Conservation (phyloP, 1,284 basidiomycete genomes). For the Leccinum solheimii region DNA sequence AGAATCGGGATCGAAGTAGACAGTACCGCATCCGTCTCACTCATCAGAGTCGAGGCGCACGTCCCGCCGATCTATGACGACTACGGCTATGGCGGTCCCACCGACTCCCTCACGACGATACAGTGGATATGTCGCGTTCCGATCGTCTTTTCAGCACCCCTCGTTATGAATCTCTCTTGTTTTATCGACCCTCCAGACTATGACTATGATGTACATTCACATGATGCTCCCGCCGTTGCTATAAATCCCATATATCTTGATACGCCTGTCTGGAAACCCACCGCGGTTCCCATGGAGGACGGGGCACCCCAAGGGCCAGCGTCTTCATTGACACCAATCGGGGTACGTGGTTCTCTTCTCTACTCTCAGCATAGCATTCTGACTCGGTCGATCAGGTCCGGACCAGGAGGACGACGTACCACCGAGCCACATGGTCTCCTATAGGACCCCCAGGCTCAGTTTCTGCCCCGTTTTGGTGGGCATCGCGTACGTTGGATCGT, state of each 20-base stretch:
- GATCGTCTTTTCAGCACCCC: conserved; percentile 2
- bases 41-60: not conserved
- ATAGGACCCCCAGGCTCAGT: conserved; percentile 19
- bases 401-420: conserved; percentile 4
- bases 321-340: not conserved
- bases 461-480: conserved; percentile 23
- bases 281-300: not conserved
- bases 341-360: conserved; percentile 2
- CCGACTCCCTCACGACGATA: conserved; percentile 2
- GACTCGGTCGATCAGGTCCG: not conserved
- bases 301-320: not conserved
- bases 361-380: too few species aligned
- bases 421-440: conserved; percentile 2
- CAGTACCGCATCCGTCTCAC: not conserved
- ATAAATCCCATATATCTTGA: not conserved
- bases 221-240: not conserved
- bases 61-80: not conserved
- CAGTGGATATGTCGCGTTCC: conserved; percentile 9
- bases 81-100: not conserved
- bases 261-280: conserved; percentile 1
- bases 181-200: not conserved
- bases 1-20: conserved; percentile 2
- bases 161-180: conserved; percentile 6
- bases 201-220: not conserved
- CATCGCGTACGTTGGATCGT: conserved; percentile 19